Base-by-base conservation (phyloP, 1,139 yeast species). In the Kluyveromyces sp. region DNA sequence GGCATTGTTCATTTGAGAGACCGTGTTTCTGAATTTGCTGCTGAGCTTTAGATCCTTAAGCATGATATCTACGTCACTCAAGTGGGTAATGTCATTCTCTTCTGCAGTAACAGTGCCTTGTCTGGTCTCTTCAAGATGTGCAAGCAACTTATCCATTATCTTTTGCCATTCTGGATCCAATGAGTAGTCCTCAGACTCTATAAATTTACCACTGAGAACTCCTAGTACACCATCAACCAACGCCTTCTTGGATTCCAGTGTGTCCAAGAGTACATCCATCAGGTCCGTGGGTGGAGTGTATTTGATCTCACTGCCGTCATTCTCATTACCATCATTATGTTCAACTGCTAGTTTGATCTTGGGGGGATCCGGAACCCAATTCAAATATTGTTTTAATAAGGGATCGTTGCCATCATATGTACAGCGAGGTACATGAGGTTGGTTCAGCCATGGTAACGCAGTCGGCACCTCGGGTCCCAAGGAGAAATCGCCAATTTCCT, bases 301-400 rank as follows among this genome's bases (percentile, higher is more conserved):
- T 38, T 38, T 38, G 12, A 15, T 85, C 73, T 74, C 54, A 85
- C 82, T 1, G 75, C 22, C 12, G 26, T 38, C 39, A 16, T 35
- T n/a, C 69, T 30, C 33, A 12, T 8, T 15, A n/a, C 12, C 13
- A 8, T 30, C 36, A 13, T 4, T 4, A 22, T 78, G 83, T 53
- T 80, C 81, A 50, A 80, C 76, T 41, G 84, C 92, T 60, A 79
- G 82, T 2, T 86, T 75, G 1, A 45, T 37, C n/a, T 45, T 51
- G 13, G 35, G 74, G 12, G 96, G 96, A 55, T 87, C 96, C 0
- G 97, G 97, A 6, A 65, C 66, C 97, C 97, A 89, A 26, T 74
- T 68, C 3, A 81, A 61, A 49, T 49, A 56, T 25, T 49, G 47
- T 12, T 45, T 46, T 18, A 56, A 32, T 12, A 56, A 48, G 36